Conservation (phyloP, 2,329 filamentous ascomycete genomes). For the Sphaerostilbella broomeana region DNA sequence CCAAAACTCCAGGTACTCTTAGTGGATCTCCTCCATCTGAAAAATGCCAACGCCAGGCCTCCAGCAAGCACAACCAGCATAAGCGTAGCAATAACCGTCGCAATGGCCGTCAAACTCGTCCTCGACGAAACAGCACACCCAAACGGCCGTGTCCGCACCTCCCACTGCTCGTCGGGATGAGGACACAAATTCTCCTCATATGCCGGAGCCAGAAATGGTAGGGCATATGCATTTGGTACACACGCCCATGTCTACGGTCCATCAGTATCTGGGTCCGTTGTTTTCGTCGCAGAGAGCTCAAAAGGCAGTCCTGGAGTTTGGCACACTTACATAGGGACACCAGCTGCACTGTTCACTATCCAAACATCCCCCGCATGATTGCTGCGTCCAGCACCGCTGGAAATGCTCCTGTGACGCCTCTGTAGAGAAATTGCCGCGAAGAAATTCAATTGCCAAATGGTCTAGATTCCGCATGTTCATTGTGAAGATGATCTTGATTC, state of each 20-base stretch:
- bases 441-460: slow-evolving; percentile 5
- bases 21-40: slow-evolving; percentile 18
- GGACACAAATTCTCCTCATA: slow-evolving; percentile 47
- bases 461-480: slow-evolving; percentile 13
- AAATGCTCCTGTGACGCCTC: slow-evolving; percentile 34
- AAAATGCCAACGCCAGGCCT: slow-evolving; percentile 11
- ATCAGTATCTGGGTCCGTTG: not conserved
- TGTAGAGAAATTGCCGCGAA: slow-evolving; percentile 27
- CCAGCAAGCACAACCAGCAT: slow-evolving; percentile 20
- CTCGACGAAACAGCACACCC: slow-evolving; percentile 31
- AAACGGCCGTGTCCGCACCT: slow-evolving; percentile 30
- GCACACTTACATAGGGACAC: slow-evolving; percentile 44
- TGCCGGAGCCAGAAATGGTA: slow-evolving; percentile 45
- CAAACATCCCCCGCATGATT: slow-evolving; percentile 44
- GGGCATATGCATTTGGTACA: slow-evolving; percentile 41
- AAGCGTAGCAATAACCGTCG: slow-evolving; percentile 25
- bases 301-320: not conserved
- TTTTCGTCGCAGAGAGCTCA: not conserved
- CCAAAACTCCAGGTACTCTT: slow-evolving; percentile 19
- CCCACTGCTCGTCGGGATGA: slow-evolving; percentile 38
- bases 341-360: slow-evolving; percentile 39
- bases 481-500: too few relatives aligned
- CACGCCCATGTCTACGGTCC: slow-evolving; percentile 46
- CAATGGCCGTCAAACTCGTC: slow-evolving; percentile 25
- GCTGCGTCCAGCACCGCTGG: slow-evolving; percentile 43